Evolutionary conservation across 2,329 filamentous ascomycete species (phyloP).

Genomic region (Tolypocladium nubicola): DNA sequence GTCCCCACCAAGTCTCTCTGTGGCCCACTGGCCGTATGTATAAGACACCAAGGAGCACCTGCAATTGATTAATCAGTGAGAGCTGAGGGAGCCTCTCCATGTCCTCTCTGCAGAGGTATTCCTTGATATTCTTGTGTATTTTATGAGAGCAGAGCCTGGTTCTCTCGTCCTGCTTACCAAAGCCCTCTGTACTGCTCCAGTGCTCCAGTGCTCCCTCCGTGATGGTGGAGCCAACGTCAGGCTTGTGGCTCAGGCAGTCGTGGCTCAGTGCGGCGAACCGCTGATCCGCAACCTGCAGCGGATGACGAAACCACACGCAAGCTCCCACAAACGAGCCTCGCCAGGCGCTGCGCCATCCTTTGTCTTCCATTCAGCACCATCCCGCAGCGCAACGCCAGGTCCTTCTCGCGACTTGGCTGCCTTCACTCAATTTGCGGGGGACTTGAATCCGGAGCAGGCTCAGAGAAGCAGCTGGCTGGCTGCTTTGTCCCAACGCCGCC

Average conservation of each 20-base stretch:
- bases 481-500: neutral
- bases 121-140: neutral
- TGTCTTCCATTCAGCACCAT: neutral
- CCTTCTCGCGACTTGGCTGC: neutral
- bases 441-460: neutral
- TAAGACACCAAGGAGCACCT: no score
- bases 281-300: neutral
- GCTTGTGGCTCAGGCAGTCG: neutral
- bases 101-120: neutral
- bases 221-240: neutral
- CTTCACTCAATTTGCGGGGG: neutral
- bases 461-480: neutral
- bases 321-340: conserved; percentile 2
- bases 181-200: neutral
- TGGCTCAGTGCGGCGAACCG: neutral
- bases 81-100: no score
- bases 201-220: neutral
- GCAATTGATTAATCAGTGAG: neutral
- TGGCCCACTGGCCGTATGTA: neutral
- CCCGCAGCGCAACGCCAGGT: neutral
- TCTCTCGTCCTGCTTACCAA: neutral
- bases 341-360: neutral
- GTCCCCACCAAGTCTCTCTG: neutral
- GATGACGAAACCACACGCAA: conserved; percentile 10
- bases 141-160: neutral